Base-by-base conservation (phyloP, 2,329 filamentous ascomycete species). In the Fusarium haematococcum region DNA sequence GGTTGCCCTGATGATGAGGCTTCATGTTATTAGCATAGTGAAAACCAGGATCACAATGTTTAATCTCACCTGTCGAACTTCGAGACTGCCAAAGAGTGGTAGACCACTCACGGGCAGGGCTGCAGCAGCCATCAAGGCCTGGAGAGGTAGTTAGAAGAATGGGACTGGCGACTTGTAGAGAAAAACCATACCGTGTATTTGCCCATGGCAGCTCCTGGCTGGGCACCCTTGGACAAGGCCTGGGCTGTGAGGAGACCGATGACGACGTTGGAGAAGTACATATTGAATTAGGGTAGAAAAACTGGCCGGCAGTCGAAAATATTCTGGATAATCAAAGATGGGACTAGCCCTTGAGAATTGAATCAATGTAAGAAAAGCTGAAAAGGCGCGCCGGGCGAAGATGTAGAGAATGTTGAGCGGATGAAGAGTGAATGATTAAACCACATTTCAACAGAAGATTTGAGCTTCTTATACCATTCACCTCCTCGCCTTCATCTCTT, bases 391-490 rank as follows among this genome's bases (percentile, higher is more conserved):
- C 69, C 65, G 66, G 69, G 70, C 69, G 61, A 72, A 37, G 32
- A 35, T 67, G 27, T 1, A 25, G 33, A 52, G 41, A 66, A 20
- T 32, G 20, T 6, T 48, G 30, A 35, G 14, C n/a, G 41, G 48
- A 25, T 50, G 35, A 48, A 56, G 30, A 32, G 61, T 56, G 32
- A 45, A 33, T 64, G 58, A 35, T 33, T 3, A 59, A 18, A 54
- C 9, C 5, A 25, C 11, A 43, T n/a, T 6, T 33, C 20, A 37
- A 10, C 43, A 20, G 27, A 59, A 35, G 6, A 33, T 14, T 16
- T 16, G 37, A 20, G 23, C 30, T 54, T 73, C 65, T 73, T 73
- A 73, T 73, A 73, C 65, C 70, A 67, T 70, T 41, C 30, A 50
- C 45, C 23, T 50, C 25, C 20, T 16, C 23, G 4, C 7, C 13